Evolutionary conservation across 2,329 filamentous ascomycete genomes (phyloP), one percentile per base, ranked within the genome.

Genomic region (Lomentospora prolificans): DNA sequence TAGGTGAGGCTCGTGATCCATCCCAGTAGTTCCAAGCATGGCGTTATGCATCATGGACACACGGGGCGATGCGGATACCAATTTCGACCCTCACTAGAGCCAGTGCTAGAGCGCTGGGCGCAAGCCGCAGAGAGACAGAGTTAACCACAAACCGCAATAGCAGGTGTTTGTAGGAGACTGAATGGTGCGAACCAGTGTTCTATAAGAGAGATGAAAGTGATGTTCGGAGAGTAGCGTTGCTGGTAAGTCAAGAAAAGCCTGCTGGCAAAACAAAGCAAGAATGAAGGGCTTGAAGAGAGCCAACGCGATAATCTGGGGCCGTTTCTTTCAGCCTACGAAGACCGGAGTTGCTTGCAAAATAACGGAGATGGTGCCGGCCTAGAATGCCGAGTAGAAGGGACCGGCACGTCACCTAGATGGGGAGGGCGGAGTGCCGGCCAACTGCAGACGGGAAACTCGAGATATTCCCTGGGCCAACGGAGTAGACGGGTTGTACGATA

Each of bases 11-110:
- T 76, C 71, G 61, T 73, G 71, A 64, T 75, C 73, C 69, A 75
- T 73, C 62, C 70, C 71, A 61, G 70, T 68, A 57, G 74, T 72
- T 58, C 68, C 67, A 60, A 73, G 70, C 65, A 75, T 72, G 57
- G 66, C 63, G 66, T 74, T 72, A 64, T 76, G 72, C 74, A 76
- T 74, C 60, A n/a, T n/a, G n/a, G n/a, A n/a, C n/a, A n/a, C n/a
- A n/a, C n/a, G n/a, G n/a, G n/a, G n/a, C n/a, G n/a, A n/a, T n/a
- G n/a, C n/a, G n/a, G n/a, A n/a, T n/a, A n/a, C n/a, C n/a, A n/a
- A n/a, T n/a, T n/a, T n/a, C n/a, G n/a, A n/a, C n/a, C n/a, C n/a
- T n/a, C n/a, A n/a, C n/a, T n/a, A n/a, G n/a, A n/a, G n/a, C n/a
- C n/a, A n/a, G n/a, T n/a, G n/a, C n/a, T n/a, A n/a, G n/a, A n/a